Percentiles rank a stretch among this genome's conserved stretches.
phyloP scores from a whole-genome alignment of 2,329 filamentous ascomycete genomes.

The Gremmenia infestans region DNA sequence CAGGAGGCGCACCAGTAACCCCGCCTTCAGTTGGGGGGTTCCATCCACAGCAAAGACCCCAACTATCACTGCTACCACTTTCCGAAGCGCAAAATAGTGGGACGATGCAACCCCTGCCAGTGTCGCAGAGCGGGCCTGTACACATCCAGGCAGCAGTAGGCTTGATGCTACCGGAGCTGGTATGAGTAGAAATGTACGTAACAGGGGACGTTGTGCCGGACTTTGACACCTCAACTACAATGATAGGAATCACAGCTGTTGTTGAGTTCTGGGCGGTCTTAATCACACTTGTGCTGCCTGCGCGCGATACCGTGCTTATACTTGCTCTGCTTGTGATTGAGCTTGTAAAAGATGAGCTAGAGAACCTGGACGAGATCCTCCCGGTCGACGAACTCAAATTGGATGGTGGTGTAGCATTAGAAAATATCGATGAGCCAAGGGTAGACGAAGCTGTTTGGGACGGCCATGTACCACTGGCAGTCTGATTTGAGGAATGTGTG shows the following conservation, averaged over 20 bases:
- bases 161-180: background rate
- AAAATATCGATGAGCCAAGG: too few species aligned
- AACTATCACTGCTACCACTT: background rate
- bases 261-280: background rate
- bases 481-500: too few species aligned
- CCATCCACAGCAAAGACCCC: background rate
- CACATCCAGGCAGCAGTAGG: background rate
- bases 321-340: background rate
- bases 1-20: background rate
- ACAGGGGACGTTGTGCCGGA: background rate
- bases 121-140: background rate
- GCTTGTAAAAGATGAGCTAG: background rate
- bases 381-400: too few species aligned
- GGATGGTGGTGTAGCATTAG: too few species aligned
- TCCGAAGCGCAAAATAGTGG: background rate
- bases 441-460: too few species aligned
- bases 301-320: background rate
- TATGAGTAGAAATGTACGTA: background rate
- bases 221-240: background rate
- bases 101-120: background rate
- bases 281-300: background rate
- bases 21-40: background rate
- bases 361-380: too few species aligned
- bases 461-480: too few species aligned
- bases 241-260: background rate